A percentile compares a stretch with the other conserved stretches of the same genome.
Evolutionary conservation across 371 early-diverging fungal genomes (phyloP).

Genomic region (Choanephora cucurbitarum): DNA sequence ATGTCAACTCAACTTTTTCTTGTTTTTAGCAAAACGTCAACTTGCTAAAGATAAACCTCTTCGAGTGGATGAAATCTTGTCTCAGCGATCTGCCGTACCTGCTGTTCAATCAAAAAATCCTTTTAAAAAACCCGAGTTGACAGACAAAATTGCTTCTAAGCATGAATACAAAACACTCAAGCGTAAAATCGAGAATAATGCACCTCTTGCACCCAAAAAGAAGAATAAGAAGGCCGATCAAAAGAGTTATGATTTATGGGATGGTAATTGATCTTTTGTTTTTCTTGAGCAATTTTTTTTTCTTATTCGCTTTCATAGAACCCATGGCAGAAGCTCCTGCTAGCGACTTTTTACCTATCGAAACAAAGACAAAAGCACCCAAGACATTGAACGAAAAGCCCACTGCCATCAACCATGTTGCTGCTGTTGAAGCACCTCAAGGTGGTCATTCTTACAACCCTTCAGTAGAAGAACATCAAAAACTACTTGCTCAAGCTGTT

Average conservation of each 20-base stretch:
- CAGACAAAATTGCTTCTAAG: constrained; percentile 23
- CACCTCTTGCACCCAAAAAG: constrained; percentile 22
- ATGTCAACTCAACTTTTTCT: too few species aligned
- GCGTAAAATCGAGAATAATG: constrained; percentile 29
- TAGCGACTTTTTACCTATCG: constrained; percentile 14
- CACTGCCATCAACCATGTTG: constrained; percentile 41
- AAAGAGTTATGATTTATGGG: constrained; percentile 60
- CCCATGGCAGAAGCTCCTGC: constrained; percentile 22
- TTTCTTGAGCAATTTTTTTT: too few species aligned
- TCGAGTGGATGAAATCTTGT: constrained; percentile 79
- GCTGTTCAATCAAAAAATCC: constrained; percentile 37
- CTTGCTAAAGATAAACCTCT: constrained; percentile 60
- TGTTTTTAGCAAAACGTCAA: constrained; percentile 24
- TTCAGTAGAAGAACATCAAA: constrained; percentile 76
- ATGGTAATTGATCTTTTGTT: constrained; percentile 27
- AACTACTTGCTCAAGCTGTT: constrained; percentile 46
- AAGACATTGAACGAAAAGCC: constrained; percentile 51
- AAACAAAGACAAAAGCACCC: constrained; percentile 52
- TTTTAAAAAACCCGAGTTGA: constrained; percentile 26
- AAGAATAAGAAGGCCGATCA: constrained; percentile 20
- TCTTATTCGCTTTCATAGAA: too few species aligned
- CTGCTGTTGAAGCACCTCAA: constrained; percentile 77
- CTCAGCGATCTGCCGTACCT: constrained; percentile 62
- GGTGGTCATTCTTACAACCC: constrained; percentile 95
- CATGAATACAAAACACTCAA: constrained; percentile 24